These are phyloP conservation scores for Zasmidium citrigriseum DNA, from an alignment of 2,329 filamentous ascomycete species.

Conservation along the genomic window DNA sequence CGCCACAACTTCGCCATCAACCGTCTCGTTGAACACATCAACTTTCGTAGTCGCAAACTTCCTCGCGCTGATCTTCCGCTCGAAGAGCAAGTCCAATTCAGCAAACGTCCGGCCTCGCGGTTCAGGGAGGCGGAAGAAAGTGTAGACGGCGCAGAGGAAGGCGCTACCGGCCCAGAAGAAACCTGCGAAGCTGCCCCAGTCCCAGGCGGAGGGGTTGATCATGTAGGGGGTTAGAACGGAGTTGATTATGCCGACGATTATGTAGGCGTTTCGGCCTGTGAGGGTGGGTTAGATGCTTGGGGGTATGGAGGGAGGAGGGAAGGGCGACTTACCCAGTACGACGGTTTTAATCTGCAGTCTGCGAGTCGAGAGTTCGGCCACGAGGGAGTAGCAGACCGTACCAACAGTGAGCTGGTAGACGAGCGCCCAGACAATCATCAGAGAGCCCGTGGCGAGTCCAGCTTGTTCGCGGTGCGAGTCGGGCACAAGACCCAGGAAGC, in stretches of 20 bases:
- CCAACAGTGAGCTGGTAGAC: conserved; percentile 86
- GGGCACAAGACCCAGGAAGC: conserved; percentile 77
- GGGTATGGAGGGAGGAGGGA: background rate
- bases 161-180: conserved; percentile 83
- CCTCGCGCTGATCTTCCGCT: conserved; percentile 68
- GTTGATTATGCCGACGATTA: conserved; percentile 78
- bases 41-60: conserved; percentile 66
- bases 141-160: conserved; percentile 78
- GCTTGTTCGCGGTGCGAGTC: conserved; percentile 58
- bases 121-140: conserved; percentile 78
- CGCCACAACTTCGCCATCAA: conserved; percentile 33
- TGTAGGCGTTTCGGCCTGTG: conserved; percentile 64
- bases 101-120: conserved; percentile 79
- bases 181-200: conserved; percentile 84
- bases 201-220: conserved; percentile 83
- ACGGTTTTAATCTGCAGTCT: conserved; percentile 90
- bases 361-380: conserved; percentile 79
- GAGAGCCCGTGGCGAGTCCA: conserved; percentile 76
- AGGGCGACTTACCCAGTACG: conserved; percentile 61
- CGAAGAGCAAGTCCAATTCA: conserved; percentile 83
- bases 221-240: conserved; percentile 87
- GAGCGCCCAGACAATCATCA: conserved; percentile 82
- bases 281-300: background rate
- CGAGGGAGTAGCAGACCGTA: conserved; percentile 86
- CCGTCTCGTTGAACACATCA: conserved; percentile 54